phyloP scores from a whole-genome alignment of 306 rosid species.

The Glycine soja region DNA sequence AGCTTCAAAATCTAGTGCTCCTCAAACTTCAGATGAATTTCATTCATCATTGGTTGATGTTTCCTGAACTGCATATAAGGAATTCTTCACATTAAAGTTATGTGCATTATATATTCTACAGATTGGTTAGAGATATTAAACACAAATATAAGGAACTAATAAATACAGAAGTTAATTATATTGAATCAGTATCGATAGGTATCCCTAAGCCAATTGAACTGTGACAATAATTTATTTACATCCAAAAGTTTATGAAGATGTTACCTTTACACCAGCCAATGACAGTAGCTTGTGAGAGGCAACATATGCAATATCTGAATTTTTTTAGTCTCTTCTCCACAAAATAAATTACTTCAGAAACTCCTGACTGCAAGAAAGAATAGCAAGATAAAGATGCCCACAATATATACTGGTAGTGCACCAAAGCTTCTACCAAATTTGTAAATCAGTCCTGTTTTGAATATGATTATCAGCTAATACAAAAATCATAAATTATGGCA shows the following conservation, averaged over 20 bases:
- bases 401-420: background rate
- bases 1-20: slow-evolving; percentile 54
- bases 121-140: slow-evolving; percentile 29
- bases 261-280: slow-evolving; percentile 91
- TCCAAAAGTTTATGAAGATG: slow-evolving; percentile 1
- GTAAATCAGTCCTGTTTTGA: background rate
- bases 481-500: background rate
- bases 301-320: slow-evolving; percentile 64
- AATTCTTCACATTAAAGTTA: slow-evolving; percentile 14
- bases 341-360: slow-evolving; percentile 81
- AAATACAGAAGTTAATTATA: slow-evolving; percentile 21
- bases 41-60: slow-evolving; percentile 71
- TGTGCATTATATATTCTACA: background rate
- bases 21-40: slow-evolving; percentile 72
- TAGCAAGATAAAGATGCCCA: background rate
- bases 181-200: slow-evolving; percentile 7
- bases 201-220: slow-evolving; percentile 24
- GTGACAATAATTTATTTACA: background rate
- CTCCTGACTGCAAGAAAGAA: slow-evolving; percentile 78
- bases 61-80: slow-evolving; percentile 76
- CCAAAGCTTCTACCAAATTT: background rate
- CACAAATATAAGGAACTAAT: slow-evolving; percentile 22
- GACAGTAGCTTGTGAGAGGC: slow-evolving; percentile 88
- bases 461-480: slow-evolving; percentile 25
- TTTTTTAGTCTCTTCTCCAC: slow-evolving; percentile 76